phyloP scores from a whole-genome alignment of 768 basidiomycete genomes.

The Mrakia blollopis region DNA sequence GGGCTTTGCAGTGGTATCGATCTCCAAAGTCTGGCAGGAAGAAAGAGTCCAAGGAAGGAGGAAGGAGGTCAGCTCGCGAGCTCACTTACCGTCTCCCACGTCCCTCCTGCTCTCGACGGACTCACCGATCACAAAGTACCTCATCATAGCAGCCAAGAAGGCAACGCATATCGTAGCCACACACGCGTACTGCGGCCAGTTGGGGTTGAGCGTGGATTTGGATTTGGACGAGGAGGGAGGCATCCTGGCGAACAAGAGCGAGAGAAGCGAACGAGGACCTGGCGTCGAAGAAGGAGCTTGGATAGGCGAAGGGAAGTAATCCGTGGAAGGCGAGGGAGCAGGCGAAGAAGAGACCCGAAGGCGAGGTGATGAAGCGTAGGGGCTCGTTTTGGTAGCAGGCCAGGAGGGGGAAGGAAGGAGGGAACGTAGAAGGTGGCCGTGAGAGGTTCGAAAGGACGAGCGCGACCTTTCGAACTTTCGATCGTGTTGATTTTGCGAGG shows the following conservation, averaged over 20 bases:
- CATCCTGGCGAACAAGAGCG: background rate
- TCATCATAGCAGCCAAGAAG: conserved; percentile 41
- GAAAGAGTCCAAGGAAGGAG: background rate
- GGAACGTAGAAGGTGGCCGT: background rate
- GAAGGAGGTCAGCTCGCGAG: background rate
- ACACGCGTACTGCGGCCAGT: conserved; percentile 45
- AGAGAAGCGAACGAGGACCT: background rate
- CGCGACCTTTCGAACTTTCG: no score
- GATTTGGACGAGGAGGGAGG: conserved; percentile 13
- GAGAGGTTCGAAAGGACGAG: no score
- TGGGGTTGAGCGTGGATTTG: conserved; percentile 39
- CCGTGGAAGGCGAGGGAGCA: background rate
- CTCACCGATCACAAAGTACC: conserved; percentile 45
- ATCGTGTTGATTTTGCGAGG: no score
- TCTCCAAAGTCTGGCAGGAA: conserved; percentile 60
- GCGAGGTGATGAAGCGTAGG: background rate
- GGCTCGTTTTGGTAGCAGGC: background rate
- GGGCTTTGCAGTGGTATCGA: conserved; percentile 64
- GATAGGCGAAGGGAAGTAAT: background rate
- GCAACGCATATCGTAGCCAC: conserved; percentile 41
- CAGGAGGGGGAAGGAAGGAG: background rate
- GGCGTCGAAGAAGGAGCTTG: background rate
- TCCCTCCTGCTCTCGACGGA: background rate
- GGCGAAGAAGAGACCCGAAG: background rate
- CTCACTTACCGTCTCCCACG: background rate